Conservation (phyloP, 805 yeast species). For the Lipomyces yamadae region DNA sequence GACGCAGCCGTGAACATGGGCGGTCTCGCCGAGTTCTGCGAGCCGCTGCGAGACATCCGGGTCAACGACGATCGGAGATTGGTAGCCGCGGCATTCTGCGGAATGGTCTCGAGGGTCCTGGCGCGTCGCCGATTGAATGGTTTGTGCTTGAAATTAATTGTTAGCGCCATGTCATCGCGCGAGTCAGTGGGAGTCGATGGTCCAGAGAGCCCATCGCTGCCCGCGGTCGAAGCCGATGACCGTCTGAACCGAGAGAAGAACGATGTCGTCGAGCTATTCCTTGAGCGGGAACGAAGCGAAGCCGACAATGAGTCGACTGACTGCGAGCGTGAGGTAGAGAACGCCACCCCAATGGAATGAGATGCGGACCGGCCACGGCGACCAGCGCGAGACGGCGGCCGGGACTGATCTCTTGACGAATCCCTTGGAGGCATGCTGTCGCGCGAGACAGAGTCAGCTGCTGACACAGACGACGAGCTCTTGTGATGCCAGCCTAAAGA, state of each 20-base stretch:
- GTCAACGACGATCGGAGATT: constrained; percentile 2
- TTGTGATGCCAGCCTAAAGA: constrained; percentile 14
- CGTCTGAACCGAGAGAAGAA: constrained; percentile 33
- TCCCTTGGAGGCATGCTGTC: constrained; percentile 8
- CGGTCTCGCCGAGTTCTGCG: background rate
- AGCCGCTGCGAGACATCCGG: background rate
- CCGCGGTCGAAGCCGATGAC: constrained; percentile 30
- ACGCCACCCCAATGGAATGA: constrained; percentile 8
- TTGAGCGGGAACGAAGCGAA: constrained; percentile 16
- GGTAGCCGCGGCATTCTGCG: constrained; percentile 28
- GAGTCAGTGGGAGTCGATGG: constrained; percentile 18
- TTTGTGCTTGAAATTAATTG: constrained; percentile 14
- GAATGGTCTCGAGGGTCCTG: constrained; percentile 36
- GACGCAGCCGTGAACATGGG: background rate
- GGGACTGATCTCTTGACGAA: constrained; percentile 10
- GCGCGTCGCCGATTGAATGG: constrained; percentile 32
- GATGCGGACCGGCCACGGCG: constrained; percentile 14
- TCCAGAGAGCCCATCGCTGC: constrained; percentile 11
- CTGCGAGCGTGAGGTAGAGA: constrained; percentile 26
- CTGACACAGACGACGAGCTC: constrained; percentile 17
- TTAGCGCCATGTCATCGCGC: constrained; percentile 18
- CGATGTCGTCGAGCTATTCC: constrained; percentile 22
- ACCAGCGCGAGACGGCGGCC: constrained; percentile 25
- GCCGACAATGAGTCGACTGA: constrained; percentile 25
- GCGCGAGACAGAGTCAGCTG: background rate